These are phyloP conservation scores for Bryoerythrophyllum caledonicum DNA, from an alignment of 225 moss, liverwort and hornwort species.

Conservation along the genomic window DNA sequence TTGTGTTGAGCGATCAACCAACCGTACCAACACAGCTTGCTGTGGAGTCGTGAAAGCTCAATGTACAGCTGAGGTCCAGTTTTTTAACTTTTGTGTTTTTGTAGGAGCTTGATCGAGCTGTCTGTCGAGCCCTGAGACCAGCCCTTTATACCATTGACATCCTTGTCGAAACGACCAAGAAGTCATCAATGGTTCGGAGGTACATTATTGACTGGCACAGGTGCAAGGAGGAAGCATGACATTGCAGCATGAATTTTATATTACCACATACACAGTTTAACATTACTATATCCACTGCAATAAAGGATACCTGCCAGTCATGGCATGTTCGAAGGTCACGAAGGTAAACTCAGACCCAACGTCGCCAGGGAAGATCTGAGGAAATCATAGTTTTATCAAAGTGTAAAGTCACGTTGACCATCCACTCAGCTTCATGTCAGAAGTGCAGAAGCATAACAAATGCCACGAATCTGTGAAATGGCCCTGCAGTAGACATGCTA, in stretches of 20 bases:
- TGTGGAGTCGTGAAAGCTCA: not conserved
- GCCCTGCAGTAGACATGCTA: not conserved
- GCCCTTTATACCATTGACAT: not conserved
- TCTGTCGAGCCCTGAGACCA: not conserved
- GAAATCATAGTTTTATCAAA: not conserved
- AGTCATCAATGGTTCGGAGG: not conserved
- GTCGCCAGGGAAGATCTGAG: not conserved
- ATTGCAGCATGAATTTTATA: not conserved
- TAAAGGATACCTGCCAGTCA: slow-evolving; percentile 26
- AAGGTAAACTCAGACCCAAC: not conserved
- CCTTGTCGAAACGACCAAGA: not conserved
- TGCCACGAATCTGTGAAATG: not conserved
- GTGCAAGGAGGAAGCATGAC: slow-evolving; percentile 18
- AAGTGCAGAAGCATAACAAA: not conserved
- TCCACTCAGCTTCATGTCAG: not conserved
- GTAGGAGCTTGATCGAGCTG: not conserved
- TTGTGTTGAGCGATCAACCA: not conserved
- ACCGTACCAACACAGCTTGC: not conserved
- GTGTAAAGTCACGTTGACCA: slow-evolving; percentile 21
- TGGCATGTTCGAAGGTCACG: slow-evolving; percentile 38
- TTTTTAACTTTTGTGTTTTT: not conserved
- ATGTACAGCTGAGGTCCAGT: not conserved
- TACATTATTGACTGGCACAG: slow-evolving; percentile 22
- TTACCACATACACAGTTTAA: not conserved
- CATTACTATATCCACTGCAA: not conserved